Conservation (phyloP, 208 protist genomes). For the Acanthamoeba quina region DNA sequence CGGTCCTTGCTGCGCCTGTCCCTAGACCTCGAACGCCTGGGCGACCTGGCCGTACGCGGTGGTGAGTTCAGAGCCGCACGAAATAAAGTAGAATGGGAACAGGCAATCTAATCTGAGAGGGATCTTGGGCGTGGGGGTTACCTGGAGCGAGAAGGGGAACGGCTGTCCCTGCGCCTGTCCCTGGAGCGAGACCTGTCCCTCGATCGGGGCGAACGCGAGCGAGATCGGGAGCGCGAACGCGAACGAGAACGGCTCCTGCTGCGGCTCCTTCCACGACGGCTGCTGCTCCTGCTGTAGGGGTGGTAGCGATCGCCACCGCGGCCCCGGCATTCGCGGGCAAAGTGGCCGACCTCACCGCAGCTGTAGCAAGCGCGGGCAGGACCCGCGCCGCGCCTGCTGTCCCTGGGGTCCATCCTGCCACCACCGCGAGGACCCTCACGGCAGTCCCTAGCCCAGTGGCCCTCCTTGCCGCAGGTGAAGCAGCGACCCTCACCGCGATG, state of each 20-base stretch:
- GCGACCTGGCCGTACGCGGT: too few relatives aligned
- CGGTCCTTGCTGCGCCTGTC: background rate
- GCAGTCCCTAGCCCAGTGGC: background rate
- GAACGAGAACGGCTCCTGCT: background rate
- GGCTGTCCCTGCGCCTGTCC: background rate
- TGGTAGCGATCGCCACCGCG: background rate
- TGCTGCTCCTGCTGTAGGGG: slow-evolving; percentile 18
- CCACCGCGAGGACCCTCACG: background rate
- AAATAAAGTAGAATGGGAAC: too few relatives aligned
- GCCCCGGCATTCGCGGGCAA: slow-evolving; percentile 10
- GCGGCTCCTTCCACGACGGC: background rate
- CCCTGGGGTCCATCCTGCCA: background rate
- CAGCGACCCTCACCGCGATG: slow-evolving; percentile 40
- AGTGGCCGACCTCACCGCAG: slow-evolving; percentile 21
- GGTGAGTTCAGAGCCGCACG: too few relatives aligned
- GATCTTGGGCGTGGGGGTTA: background rate
- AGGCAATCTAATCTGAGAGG: too few relatives aligned
- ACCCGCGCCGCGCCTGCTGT: background rate
- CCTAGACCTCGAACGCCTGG: background rate
- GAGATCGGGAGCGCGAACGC: background rate
- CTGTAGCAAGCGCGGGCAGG: background rate
- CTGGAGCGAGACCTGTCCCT: slow-evolving; percentile 1
- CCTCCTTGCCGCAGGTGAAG: slow-evolving; percentile 25
- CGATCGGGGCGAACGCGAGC: background rate
- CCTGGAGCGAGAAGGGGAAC: slow-evolving; percentile 2